Evolutionary conservation across 208 protist genomes (phyloP).

Genomic region (Balamuthia mandrillaris): DNA sequence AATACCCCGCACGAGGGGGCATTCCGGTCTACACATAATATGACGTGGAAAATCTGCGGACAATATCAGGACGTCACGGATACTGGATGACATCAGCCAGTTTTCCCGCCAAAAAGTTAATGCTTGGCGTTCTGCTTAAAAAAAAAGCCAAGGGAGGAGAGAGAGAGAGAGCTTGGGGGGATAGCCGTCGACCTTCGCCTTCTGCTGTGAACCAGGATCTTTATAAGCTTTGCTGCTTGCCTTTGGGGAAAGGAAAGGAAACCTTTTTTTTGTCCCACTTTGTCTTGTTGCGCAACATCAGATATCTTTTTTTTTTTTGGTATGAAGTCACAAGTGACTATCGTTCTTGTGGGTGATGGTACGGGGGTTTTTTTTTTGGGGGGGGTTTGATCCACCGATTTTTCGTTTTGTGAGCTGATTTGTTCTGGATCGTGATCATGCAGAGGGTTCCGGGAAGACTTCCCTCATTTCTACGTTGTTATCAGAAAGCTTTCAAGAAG

Average conservation of each 20-base stretch:
- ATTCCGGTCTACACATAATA: background rate
- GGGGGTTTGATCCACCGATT: background rate
- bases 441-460: conserved; percentile 24
- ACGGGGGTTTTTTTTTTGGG: background rate
- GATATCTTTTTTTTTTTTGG: too few species aligned
- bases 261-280: background rate
- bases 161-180: too few species aligned
- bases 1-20: background rate
- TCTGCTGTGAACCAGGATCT: background rate
- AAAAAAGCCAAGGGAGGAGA: too few species aligned
- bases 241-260: background rate
- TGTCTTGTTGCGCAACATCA: background rate
- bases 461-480: conserved; percentile 19
- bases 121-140: too few species aligned
- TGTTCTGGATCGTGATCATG: background rate
- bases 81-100: too few species aligned
- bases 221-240: background rate
- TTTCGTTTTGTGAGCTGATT: background rate
- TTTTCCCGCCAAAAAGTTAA: too few species aligned
- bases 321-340: conserved; percentile 17
- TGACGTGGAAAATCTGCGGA: background rate
- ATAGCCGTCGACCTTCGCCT: too few species aligned
- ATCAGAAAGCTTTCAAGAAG: conserved; percentile 17
- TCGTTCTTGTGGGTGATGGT: conserved; percentile 28
- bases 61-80: too few species aligned